Conservation (phyloP, 176 grass and related monocot genomes). For the Musa itinerans region DNA sequence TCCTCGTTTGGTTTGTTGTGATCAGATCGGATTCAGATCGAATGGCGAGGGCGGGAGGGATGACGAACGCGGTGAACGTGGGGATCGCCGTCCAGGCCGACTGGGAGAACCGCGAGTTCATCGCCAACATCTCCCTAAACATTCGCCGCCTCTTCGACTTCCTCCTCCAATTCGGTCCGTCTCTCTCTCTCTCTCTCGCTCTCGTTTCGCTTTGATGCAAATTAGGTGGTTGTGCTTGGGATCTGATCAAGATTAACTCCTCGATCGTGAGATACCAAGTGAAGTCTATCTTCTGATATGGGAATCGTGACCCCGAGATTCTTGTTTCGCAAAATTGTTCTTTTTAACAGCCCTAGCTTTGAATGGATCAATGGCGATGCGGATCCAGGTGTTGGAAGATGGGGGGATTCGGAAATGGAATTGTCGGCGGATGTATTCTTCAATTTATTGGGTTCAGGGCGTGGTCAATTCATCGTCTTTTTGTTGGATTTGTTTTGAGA, state of each 20-base stretch:
- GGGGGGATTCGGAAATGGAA: too few species aligned
- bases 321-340: not conserved
- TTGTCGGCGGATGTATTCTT: too few species aligned
- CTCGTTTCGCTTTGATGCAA: not conserved
- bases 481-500: too few species aligned
- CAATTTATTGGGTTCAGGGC: too few species aligned
- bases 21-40: not conserved
- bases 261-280: too few species aligned
- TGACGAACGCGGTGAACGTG: constrained; percentile 84
- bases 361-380: too few species aligned
- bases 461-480: too few species aligned
- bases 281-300: not conserved
- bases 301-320: not conserved
- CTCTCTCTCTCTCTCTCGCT: not conserved
- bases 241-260: not conserved
- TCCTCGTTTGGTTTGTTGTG: not conserved
- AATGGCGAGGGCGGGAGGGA: constrained; percentile 51
- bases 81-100: constrained; percentile 92
- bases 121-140: constrained; percentile 99
- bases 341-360: too few species aligned
- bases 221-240: not conserved
- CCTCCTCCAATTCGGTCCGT: constrained; percentile 71
- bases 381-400: too few species aligned
- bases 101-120: constrained; percentile 99
- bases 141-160: constrained; percentile 93